Base-by-base conservation (phyloP, 768 basidiomycete genomes). In the Tricholoma bakamatsutake region DNA sequence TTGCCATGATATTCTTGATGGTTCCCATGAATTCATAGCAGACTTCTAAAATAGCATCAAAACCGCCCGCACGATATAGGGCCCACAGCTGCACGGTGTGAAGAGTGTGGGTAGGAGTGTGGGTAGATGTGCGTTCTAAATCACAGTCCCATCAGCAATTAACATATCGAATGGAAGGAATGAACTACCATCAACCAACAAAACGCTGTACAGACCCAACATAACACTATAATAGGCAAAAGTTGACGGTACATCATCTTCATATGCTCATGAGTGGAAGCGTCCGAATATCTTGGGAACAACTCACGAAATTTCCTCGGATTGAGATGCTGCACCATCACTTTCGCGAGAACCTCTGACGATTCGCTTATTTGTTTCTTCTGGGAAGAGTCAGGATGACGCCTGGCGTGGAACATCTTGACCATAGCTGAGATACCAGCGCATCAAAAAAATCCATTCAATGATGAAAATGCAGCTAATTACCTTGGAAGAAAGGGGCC, bases 401-500 rank as follows among this genome's bases (percentile, higher is more conserved):
- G 83, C 57, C 91, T 78, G 11, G 84, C 83, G 65, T 91, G 84
- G 69, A 95, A 89, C 69, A 95, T 78, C 71, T 93, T 92, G 57
- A 92, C 85, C 63, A 92, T 82, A 12, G 93, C 92, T 94, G 52
- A 13, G 52, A 30, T 9, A 33, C 55, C 15, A 54, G 51, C 34
- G 33, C 47, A 17, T 53, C 46, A 50, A 17, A 33, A 51, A 37
- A 24, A 51, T 18, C 52, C 15, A 54, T 27, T 33, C 27, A 24
- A 46, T 11, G 15, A 40, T 13, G 17, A 40, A n/a, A 50, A 12
- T 11, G 5, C 51, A 34, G 1, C 24, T 7, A 51, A 21, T 56
- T 69, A 92, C 93, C 83, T 79, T 92, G 91, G 71, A 93, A 91
- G 69, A 97, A 88, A 1, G 93, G 89, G 1, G 84, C 81, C 55